Evolutionary conservation across 2,329 filamentous ascomycete genomes (phyloP).

Genomic region (Akanthomyces lecanii): DNA sequence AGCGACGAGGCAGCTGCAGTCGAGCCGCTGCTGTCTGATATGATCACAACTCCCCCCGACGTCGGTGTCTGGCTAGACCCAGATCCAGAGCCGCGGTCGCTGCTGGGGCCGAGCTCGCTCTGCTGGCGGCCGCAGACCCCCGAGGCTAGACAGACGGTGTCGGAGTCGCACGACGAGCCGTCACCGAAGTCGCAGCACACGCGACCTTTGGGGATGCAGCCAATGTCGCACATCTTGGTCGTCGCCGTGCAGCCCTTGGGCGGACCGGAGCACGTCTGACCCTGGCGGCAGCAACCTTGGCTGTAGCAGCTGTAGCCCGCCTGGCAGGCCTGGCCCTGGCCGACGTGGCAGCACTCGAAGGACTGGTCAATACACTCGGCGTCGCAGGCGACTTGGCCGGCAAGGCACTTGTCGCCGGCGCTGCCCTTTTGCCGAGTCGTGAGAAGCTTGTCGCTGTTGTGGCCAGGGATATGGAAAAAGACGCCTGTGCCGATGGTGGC

Average conservation of each 20-base stretch:
- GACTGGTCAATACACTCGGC: slow-evolving; percentile 2
- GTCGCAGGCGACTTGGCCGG: slow-evolving; percentile 4
- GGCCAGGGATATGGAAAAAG: not conserved
- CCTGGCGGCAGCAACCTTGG: slow-evolving; percentile 14
- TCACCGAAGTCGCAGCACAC: slow-evolving; percentile 11
- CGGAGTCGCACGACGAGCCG: slow-evolving; percentile 12
- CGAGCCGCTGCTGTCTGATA: not conserved
- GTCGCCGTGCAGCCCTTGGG: slow-evolving; percentile 7
- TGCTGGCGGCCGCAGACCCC: slow-evolving; percentile 4
- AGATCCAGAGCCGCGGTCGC: not conserved
- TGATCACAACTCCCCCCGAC: not conserved
- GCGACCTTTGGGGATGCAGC: slow-evolving; percentile 11
- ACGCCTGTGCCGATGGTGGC: not conserved
- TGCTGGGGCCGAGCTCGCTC: not conserved
- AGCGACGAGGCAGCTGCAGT: not conserved
- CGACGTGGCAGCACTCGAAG: slow-evolving; percentile 12
- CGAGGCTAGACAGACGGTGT: not conserved
- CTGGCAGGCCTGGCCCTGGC: slow-evolving; percentile 13
- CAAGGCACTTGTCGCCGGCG: not conserved
- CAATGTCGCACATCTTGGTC: slow-evolving; percentile 10
- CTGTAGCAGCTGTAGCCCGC: slow-evolving; percentile 11
- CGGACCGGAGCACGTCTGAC: slow-evolving; percentile 6
- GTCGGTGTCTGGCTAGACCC: not conserved
- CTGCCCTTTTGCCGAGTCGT: not conserved
- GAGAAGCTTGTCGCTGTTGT: not conserved